Evolutionary conservation across 441 rosid species (phyloP), one percentile per base, ranked within the genome.

Genomic region (Pelargonium australe): DNA sequence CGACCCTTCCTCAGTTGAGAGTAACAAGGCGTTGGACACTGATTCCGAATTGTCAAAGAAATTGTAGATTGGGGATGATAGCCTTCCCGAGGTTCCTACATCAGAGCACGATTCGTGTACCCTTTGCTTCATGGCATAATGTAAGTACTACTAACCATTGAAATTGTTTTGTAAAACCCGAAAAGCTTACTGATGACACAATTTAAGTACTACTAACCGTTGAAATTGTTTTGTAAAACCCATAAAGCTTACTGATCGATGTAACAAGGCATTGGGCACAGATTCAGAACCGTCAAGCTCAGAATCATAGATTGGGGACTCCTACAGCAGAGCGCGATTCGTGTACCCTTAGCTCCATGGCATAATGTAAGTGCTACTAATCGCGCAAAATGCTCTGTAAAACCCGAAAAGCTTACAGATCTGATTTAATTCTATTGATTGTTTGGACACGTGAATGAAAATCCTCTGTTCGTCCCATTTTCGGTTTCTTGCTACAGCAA

Each of bases 1-100:
- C 64, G 37, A 9, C 1, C 23, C n/a, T 10, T 60, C 64, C n/a
- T 60, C 37, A 60, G n/a, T 25, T 25, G 3, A 60, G 64, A 19
- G 49, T 3, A 79, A 80, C 5, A 78, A 85, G 87, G 85, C 67
- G 63, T 84, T 53, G 64, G 87, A 82, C 51, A 81, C 68, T 37
- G 68, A 72, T 17, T 79, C 64, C 45, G 75, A 75, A 70, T 4
- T 44, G 0, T 10, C 13, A 44, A 44, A 44, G 8, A 7, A 37
- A 37, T 37, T 8, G 41, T 37, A 37, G 41, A 37, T 37, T 37
- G 41, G 41, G 41, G 41, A 37, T 37, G 41, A 37, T 37, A 37
- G 41, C 8, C 41, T 37, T 37, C 8, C 1, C 8, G 41, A 37
- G 41, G 41, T 7, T 37, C 41, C 41, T 37, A 37, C 41, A 5